Evolutionary conservation across 352 stramenopile genomes (phyloP).

Genomic region (Thalassiosira hispida): DNA sequence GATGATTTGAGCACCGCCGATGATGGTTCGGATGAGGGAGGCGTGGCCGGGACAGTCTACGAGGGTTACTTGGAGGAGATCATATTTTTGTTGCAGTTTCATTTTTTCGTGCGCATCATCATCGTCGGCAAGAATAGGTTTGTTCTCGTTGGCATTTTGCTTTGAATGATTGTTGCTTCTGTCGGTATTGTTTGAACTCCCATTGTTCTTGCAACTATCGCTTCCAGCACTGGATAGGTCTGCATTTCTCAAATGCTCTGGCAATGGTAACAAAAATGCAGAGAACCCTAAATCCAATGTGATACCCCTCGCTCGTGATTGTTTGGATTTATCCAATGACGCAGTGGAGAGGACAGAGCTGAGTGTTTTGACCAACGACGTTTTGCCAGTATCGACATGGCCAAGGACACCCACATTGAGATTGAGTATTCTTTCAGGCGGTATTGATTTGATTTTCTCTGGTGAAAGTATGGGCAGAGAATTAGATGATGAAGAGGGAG

Average conservation of each 20-base stretch:
- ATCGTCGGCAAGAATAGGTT: slow-evolving; percentile 9
- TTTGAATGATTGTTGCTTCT: slow-evolving; percentile 11
- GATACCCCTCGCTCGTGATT: slow-evolving; percentile 95
- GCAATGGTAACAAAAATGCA: slow-evolving; percentile 89
- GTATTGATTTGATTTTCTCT: slow-evolving; percentile 58
- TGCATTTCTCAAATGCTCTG: slow-evolving; percentile 62
- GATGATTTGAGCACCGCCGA: slow-evolving; percentile 98
- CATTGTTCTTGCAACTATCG: slow-evolving; percentile 7
- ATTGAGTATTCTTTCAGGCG: slow-evolving; percentile 87
- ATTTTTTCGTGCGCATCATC: neutral
- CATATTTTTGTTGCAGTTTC: slow-evolving; percentile 55
- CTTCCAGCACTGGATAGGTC: neutral
- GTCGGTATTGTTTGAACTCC: slow-evolving; percentile 8
- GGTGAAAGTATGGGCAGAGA: slow-evolving; percentile 42
- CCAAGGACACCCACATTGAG: slow-evolving; percentile 98
- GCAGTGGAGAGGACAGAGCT: slow-evolving; percentile 97
- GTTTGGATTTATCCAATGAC: slow-evolving; percentile 97
- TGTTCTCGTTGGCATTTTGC: slow-evolving; percentile 3
- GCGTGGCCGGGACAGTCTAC: slow-evolving; percentile 95
- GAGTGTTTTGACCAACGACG: slow-evolving; percentile 93
- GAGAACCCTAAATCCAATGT: slow-evolving; percentile 99
- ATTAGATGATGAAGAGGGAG: slow-evolving; percentile 1
- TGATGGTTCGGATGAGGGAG: slow-evolving; percentile 98
- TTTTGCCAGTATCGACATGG: slow-evolving; percentile 99
- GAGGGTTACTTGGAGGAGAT: slow-evolving; percentile 91